Conservation (phyloP, 192 early-diverging fungal genomes). For the Coemansia sp. region DNA sequence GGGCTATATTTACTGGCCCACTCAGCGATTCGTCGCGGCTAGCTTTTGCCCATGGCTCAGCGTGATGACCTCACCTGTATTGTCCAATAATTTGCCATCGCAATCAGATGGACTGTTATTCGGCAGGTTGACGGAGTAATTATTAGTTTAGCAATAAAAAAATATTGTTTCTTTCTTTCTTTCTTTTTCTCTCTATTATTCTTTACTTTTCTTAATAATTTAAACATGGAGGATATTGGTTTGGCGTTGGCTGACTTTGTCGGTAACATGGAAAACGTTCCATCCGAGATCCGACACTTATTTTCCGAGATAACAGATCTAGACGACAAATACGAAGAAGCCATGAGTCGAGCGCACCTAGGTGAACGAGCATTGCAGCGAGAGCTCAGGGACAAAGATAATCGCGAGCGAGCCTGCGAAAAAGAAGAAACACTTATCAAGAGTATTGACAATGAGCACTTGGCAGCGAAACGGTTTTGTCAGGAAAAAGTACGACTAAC, state of each 20-base stretch:
- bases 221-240: constrained; percentile 55
- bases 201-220: constrained; percentile 2
- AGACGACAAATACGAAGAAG: constrained; percentile 51
- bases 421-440: constrained; percentile 29
- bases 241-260: constrained; percentile 56
- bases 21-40: too few relatives aligned
- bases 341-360: constrained; percentile 25
- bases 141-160: background rate
- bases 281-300: constrained; percentile 51
- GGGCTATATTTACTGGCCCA: too few relatives aligned
- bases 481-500: constrained; percentile 50
- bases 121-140: background rate
- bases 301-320: constrained; percentile 53
- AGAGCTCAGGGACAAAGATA: constrained; percentile 31
- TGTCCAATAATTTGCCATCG: background rate
- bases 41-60: too few relatives aligned
- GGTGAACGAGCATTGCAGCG: constrained; percentile 37
- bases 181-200: background rate
- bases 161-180: background rate
- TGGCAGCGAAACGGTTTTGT: constrained; percentile 24
- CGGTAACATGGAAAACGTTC: constrained; percentile 56
- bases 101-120: background rate
- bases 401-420: constrained; percentile 22
- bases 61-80: background rate
- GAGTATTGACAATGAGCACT: constrained; percentile 31